Percentiles rank a stretch among this genome's conserved stretches.
phyloP scores from a whole-genome alignment of 2,329 filamentous ascomycete genomes.

The Penicillium brasilianum region DNA sequence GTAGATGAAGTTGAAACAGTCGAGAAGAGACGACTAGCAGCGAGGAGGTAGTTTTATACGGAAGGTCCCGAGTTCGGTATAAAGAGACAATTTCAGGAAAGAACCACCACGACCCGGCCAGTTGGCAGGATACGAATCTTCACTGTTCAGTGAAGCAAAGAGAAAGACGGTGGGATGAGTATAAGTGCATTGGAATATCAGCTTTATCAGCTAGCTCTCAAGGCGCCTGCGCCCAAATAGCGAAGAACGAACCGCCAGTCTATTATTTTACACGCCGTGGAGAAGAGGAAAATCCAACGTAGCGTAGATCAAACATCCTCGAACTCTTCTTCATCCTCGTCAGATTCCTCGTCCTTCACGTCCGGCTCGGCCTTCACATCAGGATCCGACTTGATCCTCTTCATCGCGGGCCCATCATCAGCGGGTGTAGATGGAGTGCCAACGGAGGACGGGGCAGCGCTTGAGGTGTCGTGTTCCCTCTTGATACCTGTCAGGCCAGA shows the following conservation, averaged over 20 bases:
- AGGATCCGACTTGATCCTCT: conserved; percentile 45
- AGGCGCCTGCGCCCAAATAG: conserved; percentile 30
- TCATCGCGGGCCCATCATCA: conserved; percentile 47
- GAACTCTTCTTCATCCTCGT: conserved; percentile 53
- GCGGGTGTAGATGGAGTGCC: conserved; percentile 45
- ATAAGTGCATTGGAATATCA: not conserved
- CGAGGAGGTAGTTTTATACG: not conserved
- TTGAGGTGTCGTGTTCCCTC: conserved; percentile 47
- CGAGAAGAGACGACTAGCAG: no score
- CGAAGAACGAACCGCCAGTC: not conserved
- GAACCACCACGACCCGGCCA: not conserved
- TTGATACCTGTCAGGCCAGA: conserved; percentile 39
- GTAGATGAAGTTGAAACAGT: no score
- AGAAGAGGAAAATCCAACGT: not conserved
- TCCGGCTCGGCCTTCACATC: conserved; percentile 14
- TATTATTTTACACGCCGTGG: conserved; percentile 1
- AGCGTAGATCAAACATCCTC: conserved; percentile 45
- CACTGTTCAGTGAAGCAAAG: not conserved
- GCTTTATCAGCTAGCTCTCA: not conserved
- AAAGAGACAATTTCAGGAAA: not conserved
- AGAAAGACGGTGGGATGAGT: not conserved
- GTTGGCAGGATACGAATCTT: not conserved
- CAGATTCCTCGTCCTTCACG: conserved; percentile 45
- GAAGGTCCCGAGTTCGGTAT: not conserved
- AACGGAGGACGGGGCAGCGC: conserved; percentile 44